Conservation (phyloP, 768 basidiomycete species). For the Suillus hirtellus region DNA sequence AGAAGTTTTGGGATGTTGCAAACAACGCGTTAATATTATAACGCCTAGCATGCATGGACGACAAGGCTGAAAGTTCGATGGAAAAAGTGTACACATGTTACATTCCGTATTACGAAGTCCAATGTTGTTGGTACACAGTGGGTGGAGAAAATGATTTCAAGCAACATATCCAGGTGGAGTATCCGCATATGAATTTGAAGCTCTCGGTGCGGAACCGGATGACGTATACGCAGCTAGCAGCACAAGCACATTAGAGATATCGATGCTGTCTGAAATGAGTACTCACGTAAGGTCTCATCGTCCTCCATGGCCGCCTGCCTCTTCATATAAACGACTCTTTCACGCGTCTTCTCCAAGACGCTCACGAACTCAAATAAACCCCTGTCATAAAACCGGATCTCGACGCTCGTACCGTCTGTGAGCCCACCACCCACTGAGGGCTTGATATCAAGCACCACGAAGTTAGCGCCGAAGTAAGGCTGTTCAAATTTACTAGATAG, state of each 20-base stretch:
- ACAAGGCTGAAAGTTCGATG: neutral
- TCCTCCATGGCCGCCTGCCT: slow-evolving; percentile 44
- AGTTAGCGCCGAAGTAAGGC: slow-evolving; percentile 71
- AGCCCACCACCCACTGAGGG: slow-evolving; percentile 71
- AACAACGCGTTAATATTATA: neutral
- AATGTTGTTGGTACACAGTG: slow-evolving; percentile 6
- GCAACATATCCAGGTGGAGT: slow-evolving; percentile 32
- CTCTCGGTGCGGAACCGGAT: slow-evolving; percentile 18
- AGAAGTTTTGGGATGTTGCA: neutral
- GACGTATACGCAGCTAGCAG: slow-evolving; percentile 32
- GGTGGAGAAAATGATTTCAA: slow-evolving; percentile 14
- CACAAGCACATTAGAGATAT: neutral
- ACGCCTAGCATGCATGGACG: neutral
- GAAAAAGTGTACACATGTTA: neutral
- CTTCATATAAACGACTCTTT: slow-evolving; percentile 74
- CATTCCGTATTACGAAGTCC: neutral
- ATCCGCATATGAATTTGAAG: slow-evolving; percentile 23
- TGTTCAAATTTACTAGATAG: slow-evolving; percentile 74
- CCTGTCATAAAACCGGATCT: slow-evolving; percentile 66
- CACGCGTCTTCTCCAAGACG: slow-evolving; percentile 74
- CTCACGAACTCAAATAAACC: slow-evolving; percentile 75
- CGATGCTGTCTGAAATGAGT: neutral
- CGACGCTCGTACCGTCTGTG: slow-evolving; percentile 59
- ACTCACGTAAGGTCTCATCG: slow-evolving; percentile 34
- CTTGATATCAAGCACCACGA: slow-evolving; percentile 62